Evolutionary conservation across 176 grass and related monocot genomes (phyloP), one percentile per base, ranked within the genome.

Genomic region (Triticum urartu): DNA sequence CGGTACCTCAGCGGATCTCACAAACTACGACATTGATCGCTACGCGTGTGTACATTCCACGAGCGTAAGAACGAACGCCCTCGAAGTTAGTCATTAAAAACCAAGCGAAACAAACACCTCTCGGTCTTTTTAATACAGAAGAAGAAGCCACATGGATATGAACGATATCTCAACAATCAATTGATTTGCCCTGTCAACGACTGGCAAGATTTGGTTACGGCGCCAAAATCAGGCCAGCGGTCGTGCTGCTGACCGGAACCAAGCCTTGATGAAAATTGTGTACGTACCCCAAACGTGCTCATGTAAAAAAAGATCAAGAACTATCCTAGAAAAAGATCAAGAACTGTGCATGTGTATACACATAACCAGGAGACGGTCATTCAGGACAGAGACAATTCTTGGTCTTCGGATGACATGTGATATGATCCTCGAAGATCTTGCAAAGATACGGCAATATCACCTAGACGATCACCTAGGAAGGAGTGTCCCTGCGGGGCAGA

Each of bases 1-100:
- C 1, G 64, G 50, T 50, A 64, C 72, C 84, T 86, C 84, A 87
- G 58, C 74, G 18, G 83, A 90, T 90, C 84, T 87, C 18, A 28
- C 17, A 56, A 79, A 58, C 64, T 66, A 56, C 63, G 72, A 64
- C n/a, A 2, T 43, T 48, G 78, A 81, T 30, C 22, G 25, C 18
- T 45, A 72, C 30, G 8, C 33, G 15, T 13, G 0, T 73, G 25
- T 62, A 60, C 60, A 12, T 24, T 45, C 52, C 81, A 83, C n/a
- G 13, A 43, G 13, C 81, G 3, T 17, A 70, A 62, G 54, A 34
- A 71, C 36, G 35, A 35, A 78, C 22, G 72, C 77, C 72, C 25
- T 64, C 78, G 14, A 61, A 72, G 4, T 34, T 35, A 25, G 7
- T 33, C 43, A 62, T 33, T 14, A 34, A 13, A 48, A 17, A 68